Base-by-base conservation (phyloP, 495 filamentous ascomycete species). In the Penicillium cataractarum region DNA sequence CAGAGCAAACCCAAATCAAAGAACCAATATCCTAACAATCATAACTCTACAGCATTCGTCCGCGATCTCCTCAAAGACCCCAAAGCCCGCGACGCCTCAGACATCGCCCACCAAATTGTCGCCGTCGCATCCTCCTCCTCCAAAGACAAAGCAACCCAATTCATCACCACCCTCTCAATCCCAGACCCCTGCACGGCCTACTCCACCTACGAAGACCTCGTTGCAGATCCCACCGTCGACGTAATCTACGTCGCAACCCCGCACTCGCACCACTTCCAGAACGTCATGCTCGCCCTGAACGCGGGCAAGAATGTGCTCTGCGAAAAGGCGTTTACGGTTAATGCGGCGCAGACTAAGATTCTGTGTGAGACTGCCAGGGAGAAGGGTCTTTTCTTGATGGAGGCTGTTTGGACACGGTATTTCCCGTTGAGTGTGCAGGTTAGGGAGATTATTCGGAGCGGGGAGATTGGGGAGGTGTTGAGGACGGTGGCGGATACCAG, bases 191-290 rank as follows among this genome's bases (percentile, higher is more conserved):
- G 90, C 55, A 88, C 87, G 58, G 86, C 92, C 4, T 96, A 97
- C 66, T 91, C 88, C 40, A 88, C 86, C 58, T 98, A 95, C 79
- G 77, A 84, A 59, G 88, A 90, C 63, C 86, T 97, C 33, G 90
- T 92, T 9, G 80, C 82, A 22, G 90, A 97, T 70, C 81, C 87
- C 17, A 81, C 90, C 56, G 82, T 97, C 61, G 93, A 97, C 67
- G 91, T 96, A 55, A 79, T 97, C 75, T 97, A 97, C 73, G 87
- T 97, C 55, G 93, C 94, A 17, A 97, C 94, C 2, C 94, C 94
- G 21, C 94, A 97, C 79, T 94, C 90, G 32, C 94, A 97, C 75
- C 94, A 98, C 80, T 97, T 92, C 81, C 90, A 93, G 73, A 95
- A 98, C 71, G 83, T 86, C 50, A 90, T 92, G 84, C 84, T 96